Evolutionary conservation across 2,329 filamentous ascomycete species (phyloP).

Genomic region (Colletotrichum magnum): DNA sequence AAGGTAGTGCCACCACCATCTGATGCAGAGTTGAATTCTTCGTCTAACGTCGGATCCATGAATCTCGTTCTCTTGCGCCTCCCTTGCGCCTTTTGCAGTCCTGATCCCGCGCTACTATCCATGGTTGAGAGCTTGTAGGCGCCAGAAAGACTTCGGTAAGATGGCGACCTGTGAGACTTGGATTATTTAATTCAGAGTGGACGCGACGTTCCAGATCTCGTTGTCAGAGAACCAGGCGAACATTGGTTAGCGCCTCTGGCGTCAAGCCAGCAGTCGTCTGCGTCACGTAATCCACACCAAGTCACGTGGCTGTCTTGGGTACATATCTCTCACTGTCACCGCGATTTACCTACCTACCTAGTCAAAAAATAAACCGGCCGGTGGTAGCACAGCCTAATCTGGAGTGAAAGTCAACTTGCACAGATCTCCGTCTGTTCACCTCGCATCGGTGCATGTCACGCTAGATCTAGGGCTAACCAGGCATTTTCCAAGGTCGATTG

Average conservation of each 20-base stretch:
- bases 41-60: conserved; percentile 20
- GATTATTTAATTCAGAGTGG: too few relatives aligned
- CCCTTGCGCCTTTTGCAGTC: conserved; percentile 21
- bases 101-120: neutral
- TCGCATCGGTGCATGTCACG: too few relatives aligned
- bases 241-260: conserved; percentile 5
- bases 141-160: neutral
- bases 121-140: neutral
- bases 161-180: neutral
- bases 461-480: too few relatives aligned
- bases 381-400: too few relatives aligned
- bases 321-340: too few relatives aligned
- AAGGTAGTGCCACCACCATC: neutral
- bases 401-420: too few relatives aligned
- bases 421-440: too few relatives aligned
- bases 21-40: neutral
- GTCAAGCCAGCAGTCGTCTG: conserved; percentile 25
- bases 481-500: conserved; percentile 8
- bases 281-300: conserved; percentile 53
- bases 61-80: conserved; percentile 38
- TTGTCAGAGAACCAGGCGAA: too few relatives aligned
- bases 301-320: conserved; percentile 50
- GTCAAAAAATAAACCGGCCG: too few relatives aligned
- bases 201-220: too few relatives aligned
- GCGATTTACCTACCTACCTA: too few relatives aligned